A percentile compares a stretch with the other conserved stretches of the same genome.
Conservation (phyloP, 2,329 filamentous ascomycete species). For the Dothideomycetidae sp. region DNA sequence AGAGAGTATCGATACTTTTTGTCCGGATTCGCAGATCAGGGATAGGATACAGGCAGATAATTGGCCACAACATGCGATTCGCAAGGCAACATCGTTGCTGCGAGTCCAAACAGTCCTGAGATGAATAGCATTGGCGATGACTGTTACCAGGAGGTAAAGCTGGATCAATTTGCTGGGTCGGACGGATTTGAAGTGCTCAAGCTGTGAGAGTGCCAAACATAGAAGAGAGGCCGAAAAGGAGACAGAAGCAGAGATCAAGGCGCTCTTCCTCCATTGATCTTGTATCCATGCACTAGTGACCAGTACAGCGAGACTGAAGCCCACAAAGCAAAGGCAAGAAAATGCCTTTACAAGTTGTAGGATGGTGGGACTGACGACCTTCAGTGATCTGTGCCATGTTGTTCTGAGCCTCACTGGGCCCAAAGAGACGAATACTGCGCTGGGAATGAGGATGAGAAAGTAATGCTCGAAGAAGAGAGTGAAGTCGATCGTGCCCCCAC, state of each 20-base stretch:
- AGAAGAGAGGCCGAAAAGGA: slow-evolving; percentile 15
- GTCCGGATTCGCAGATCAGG: slow-evolving; percentile 19
- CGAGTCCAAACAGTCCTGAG: slow-evolving; percentile 18
- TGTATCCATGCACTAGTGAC: slow-evolving; percentile 11
- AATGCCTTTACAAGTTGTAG: slow-evolving; percentile 16
- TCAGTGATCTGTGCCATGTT: slow-evolving; percentile 14
- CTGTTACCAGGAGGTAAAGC: slow-evolving; percentile 18
- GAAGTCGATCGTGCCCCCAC: slow-evolving; percentile 18
- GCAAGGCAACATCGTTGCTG: slow-evolving; percentile 13
- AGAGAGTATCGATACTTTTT: slow-evolving; percentile 17
- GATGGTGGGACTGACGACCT: slow-evolving; percentile 14
- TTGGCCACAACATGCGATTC: slow-evolving; percentile 13
- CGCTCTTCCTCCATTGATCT: slow-evolving; percentile 11
- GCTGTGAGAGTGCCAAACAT: slow-evolving; percentile 15
- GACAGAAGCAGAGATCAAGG: slow-evolving; percentile 16
- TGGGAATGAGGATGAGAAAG: slow-evolving; percentile 18
- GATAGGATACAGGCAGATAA: slow-evolving; percentile 15
- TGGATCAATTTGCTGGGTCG: slow-evolving; percentile 19
- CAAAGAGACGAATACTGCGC: slow-evolving; percentile 16
- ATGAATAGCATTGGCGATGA: slow-evolving; percentile 18
- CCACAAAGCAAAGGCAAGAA: slow-evolving; percentile 13
- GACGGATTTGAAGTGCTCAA: slow-evolving; percentile 19
- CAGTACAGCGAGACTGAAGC: slow-evolving; percentile 15
- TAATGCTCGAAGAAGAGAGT: slow-evolving; percentile 20
- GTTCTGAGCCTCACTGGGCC: slow-evolving; percentile 19